Conservation (phyloP, 257 asterid species). For the Fraxinus pennsylvanica region DNA sequence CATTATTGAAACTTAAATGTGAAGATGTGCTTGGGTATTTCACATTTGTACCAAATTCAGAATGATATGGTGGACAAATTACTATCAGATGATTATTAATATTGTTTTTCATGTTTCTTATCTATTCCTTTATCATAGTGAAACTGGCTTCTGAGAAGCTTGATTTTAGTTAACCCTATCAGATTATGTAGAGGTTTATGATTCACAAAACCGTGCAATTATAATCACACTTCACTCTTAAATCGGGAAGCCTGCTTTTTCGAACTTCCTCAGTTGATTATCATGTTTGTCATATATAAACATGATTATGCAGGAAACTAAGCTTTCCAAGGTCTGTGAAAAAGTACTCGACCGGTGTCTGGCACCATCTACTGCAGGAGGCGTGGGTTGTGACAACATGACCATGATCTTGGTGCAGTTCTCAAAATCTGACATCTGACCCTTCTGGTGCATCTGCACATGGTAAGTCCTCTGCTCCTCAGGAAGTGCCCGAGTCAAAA, state of each 20-base stretch:
- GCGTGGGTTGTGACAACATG: constrained; percentile 76
- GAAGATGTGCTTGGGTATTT: too few relatives aligned
- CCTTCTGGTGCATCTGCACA: constrained; percentile 19
- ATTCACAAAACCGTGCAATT: too few relatives aligned
- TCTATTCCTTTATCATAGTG: neutral
- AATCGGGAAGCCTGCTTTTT: neutral
- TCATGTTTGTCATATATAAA: neutral
- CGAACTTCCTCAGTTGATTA: neutral
- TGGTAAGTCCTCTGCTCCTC: constrained; percentile 24
- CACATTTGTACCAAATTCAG: too few relatives aligned
- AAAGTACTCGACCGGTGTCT: constrained; percentile 56
- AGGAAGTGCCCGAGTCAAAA: constrained; percentile 14
- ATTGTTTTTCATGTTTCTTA: neutral
- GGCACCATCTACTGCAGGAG: constrained; percentile 63
- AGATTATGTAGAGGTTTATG: too few relatives aligned
- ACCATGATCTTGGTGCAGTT: constrained; percentile 67
- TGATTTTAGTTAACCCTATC: too few relatives aligned
- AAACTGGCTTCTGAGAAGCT: too few relatives aligned
- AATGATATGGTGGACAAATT: too few relatives aligned
- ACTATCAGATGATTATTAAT: too few relatives aligned
- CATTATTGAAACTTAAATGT: neutral
- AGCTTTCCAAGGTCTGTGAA: constrained; percentile 62
- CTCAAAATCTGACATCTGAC: constrained; percentile 32
- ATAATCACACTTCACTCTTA: neutral
- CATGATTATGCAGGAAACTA: constrained; percentile 48